A percentile compares a stretch with the other conserved stretches of the same genome.
Evolutionary conservation across 2,329 filamentous ascomycete species (phyloP).

Genomic region (Aspergillus latus): DNA sequence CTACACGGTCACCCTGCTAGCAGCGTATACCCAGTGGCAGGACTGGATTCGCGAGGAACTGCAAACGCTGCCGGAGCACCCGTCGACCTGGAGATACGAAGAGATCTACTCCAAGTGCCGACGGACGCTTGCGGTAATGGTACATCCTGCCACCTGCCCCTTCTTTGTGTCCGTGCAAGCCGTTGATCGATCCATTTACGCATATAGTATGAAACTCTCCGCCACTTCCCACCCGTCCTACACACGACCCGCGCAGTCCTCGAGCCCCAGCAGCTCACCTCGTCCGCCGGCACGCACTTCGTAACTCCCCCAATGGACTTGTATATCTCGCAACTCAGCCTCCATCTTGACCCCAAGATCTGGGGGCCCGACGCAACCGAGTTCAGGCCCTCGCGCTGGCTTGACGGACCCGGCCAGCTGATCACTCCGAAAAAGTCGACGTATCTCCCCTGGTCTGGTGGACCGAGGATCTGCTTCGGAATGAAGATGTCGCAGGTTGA

Average conservation of each 20-base stretch:
- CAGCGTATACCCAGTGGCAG: slow-evolving; percentile 51
- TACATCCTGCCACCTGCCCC: slow-evolving; percentile 16
- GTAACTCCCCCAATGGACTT: slow-evolving; percentile 37
- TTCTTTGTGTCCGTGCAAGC: no score
- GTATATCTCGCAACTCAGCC: slow-evolving; percentile 17
- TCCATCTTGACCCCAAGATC: slow-evolving; percentile 4
- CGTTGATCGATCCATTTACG: neutral
- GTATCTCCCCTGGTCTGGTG: slow-evolving; percentile 51
- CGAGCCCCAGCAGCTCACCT: slow-evolving; percentile 31
- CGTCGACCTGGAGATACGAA: slow-evolving; percentile 42
- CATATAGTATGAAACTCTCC: slow-evolving; percentile 42
- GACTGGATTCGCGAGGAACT: slow-evolving; percentile 55
- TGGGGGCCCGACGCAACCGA: slow-evolving; percentile 8
- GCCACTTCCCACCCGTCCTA: slow-evolving; percentile 42
- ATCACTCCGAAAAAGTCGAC: slow-evolving; percentile 41
- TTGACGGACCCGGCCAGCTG: slow-evolving; percentile 24
- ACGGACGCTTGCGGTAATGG: slow-evolving; percentile 52
- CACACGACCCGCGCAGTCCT: slow-evolving; percentile 39
- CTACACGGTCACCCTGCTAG: slow-evolving; percentile 51
- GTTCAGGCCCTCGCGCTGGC: slow-evolving; percentile 16
- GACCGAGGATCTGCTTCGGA: slow-evolving; percentile 53
- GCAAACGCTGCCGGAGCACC: slow-evolving; percentile 31
- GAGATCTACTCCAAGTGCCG: slow-evolving; percentile 46
- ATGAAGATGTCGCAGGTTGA: slow-evolving; percentile 59
- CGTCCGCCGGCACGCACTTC: slow-evolving; percentile 25